phyloP scores from a whole-genome alignment of 495 filamentous ascomycete genomes.

The Penicillium manginii region DNA sequence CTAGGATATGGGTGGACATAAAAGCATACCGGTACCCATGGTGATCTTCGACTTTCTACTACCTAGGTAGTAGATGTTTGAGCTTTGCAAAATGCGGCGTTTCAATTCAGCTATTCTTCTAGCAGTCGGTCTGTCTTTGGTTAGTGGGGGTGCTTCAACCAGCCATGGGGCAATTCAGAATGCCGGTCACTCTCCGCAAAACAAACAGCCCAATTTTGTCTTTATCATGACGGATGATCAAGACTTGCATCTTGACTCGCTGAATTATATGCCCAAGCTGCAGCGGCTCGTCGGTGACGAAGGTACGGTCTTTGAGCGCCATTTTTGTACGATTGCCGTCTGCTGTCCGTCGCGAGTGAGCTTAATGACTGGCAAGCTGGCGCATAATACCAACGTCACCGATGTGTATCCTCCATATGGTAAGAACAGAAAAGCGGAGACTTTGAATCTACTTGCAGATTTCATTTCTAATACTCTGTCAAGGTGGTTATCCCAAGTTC shows the following conservation, averaged over 20 bases:
- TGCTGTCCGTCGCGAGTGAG: slow-evolving; percentile 61
- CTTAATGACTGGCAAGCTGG: slow-evolving; percentile 60
- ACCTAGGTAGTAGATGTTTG: no score
- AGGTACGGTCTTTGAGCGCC: slow-evolving; percentile 52
- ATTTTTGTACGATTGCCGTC: slow-evolving; percentile 58
- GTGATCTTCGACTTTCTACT: neutral
- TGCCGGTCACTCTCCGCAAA: neutral
- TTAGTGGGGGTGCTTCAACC: neutral
- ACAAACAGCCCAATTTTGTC: slow-evolving; percentile 45
- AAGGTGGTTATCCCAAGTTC: slow-evolving; percentile 67
- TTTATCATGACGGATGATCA: slow-evolving; percentile 64
- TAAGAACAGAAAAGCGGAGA: slow-evolving; percentile 24
- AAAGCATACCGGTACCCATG: neutral
- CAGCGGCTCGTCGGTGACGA: slow-evolving; percentile 47
- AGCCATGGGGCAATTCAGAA: neutral
- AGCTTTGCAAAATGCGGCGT: neutral
- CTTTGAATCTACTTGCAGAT: neutral
- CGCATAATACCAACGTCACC: slow-evolving; percentile 71
- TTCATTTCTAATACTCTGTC: neutral
- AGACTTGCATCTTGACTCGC: slow-evolving; percentile 55
- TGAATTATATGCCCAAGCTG: slow-evolving; percentile 54
- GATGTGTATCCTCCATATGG: slow-evolving; percentile 61
- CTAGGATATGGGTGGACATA: neutral
- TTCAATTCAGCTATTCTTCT: neutral
- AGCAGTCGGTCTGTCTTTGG: neutral